phyloP scores from a whole-genome alignment of 2,329 filamentous ascomycete species.

The Colletotrichum lini region DNA sequence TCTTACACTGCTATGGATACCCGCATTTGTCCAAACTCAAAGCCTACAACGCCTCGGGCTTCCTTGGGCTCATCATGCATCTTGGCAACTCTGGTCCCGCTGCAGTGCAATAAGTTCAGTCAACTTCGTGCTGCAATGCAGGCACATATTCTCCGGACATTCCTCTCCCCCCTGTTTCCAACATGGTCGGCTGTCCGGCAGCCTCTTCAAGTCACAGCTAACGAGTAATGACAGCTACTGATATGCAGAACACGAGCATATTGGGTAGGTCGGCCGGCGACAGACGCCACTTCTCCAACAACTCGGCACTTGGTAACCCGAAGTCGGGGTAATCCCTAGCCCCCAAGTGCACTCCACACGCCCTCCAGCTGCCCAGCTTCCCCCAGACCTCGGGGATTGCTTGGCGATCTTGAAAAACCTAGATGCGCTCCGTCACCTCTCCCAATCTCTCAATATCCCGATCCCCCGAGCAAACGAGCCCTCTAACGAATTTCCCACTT shows the following conservation, averaged over 20 bases:
- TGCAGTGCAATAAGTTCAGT: neutral
- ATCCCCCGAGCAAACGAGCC: constrained; percentile 21
- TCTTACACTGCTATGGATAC: too few relatives aligned
- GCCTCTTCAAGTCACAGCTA: neutral
- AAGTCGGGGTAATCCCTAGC: constrained; percentile 19
- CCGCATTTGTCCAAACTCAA: too few relatives aligned
- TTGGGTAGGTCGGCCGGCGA: constrained; percentile 6
- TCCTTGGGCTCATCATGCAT: neutral
- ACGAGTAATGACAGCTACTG: neutral
- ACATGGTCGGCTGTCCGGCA: constrained; percentile 3
- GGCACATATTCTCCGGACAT: neutral
- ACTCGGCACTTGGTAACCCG: constrained; percentile 24
- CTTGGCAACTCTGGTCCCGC: neutral
- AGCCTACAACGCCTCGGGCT: neutral
- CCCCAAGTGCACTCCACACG: neutral
- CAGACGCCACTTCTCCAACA: constrained; percentile 2
- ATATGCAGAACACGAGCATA: neutral
- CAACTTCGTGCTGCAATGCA: neutral
- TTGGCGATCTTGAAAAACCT: constrained; percentile 21
- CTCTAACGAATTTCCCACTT: constrained; percentile 23
- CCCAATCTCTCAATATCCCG: constrained; percentile 22
- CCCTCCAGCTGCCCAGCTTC: neutral
- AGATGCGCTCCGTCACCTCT: constrained; percentile 4
- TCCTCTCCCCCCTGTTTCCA: neutral
- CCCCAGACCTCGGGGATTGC: constrained; percentile 13